Evolutionary conservation across 2,329 filamentous ascomycete genomes (phyloP).

Genomic region (Neonectria ditissima): DNA sequence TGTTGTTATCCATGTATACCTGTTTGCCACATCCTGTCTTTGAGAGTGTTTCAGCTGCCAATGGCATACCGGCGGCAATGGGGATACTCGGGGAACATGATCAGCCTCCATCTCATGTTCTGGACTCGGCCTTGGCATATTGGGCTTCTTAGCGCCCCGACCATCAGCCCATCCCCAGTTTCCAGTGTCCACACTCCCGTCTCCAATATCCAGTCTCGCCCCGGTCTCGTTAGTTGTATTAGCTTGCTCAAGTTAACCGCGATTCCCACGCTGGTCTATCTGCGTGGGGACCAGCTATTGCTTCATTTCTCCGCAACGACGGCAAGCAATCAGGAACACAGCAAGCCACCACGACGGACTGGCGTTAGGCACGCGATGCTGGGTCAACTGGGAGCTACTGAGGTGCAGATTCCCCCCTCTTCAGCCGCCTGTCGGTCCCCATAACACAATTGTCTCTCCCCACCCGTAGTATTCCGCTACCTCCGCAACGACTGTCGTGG

Average conservation of each 20-base stretch:
- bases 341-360: slow-evolving; percentile 19
- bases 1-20: neutral
- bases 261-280: neutral
- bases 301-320: slow-evolving; percentile 21
- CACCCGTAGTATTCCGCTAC: slow-evolving; percentile 31
- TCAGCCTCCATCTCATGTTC: neutral
- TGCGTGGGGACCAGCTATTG: neutral
- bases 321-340: slow-evolving; percentile 14
- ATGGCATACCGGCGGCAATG: neutral
- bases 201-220: neutral
- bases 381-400: slow-evolving; percentile 23
- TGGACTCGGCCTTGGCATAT: neutral
- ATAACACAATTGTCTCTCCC: slow-evolving; percentile 21
- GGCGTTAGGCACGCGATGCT: slow-evolving; percentile 17
- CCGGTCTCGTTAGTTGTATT: neutral
- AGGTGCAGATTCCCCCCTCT: slow-evolving; percentile 27
- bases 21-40: neutral
- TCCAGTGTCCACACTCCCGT: neutral
- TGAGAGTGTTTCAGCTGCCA: neutral
- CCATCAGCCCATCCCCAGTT: neutral
- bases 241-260: neutral
- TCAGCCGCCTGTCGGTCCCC: slow-evolving; percentile 18
- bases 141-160: neutral
- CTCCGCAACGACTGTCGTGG: slow-evolving; percentile 27
- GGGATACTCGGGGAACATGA: neutral